Percentiles rank a stretch among this genome's conserved stretches.
phyloP scores from a whole-genome alignment of 2,329 filamentous ascomycete species.

The Epichloe brachyelytri region DNA sequence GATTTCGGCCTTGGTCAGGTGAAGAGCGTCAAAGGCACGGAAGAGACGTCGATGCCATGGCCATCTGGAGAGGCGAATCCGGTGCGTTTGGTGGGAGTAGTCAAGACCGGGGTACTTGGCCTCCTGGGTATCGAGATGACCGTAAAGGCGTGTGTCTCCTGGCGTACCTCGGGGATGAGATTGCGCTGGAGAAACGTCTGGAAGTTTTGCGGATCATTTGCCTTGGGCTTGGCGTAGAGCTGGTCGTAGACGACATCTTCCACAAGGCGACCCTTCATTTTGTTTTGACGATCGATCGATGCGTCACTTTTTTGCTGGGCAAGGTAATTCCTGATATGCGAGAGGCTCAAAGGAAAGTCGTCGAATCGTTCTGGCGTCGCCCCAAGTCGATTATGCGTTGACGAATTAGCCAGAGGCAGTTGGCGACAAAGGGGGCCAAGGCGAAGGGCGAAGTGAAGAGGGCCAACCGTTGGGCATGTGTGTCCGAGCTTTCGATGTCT shows the following conservation, averaged over 20 bases:
- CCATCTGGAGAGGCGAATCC: slow-evolving; percentile 65
- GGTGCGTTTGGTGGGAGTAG: slow-evolving; percentile 60
- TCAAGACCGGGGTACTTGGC: slow-evolving; percentile 73
- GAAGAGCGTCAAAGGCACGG: slow-evolving; percentile 57
- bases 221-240: slow-evolving; percentile 57
- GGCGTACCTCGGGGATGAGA: slow-evolving; percentile 64
- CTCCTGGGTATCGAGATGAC: slow-evolving; percentile 65
- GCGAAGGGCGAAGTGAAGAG: not conserved
- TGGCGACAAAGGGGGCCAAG: not conserved
- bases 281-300: slow-evolving; percentile 24
- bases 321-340: not conserved
- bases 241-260: slow-evolving; percentile 62
- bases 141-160: slow-evolving; percentile 67
- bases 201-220: slow-evolving; percentile 59
- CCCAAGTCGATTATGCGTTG: too few species aligned
- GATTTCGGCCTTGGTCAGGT: slow-evolving; percentile 58
- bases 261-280: slow-evolving; percentile 60
- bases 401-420: not conserved
- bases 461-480: not conserved
- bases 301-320: not conserved
- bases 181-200: slow-evolving; percentile 54
- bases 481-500: not conserved
- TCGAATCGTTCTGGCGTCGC: too few species aligned
- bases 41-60: slow-evolving; percentile 66
- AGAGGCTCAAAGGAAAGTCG: too few species aligned